Evolutionary conservation across 371 early-diverging fungal genomes (phyloP).

Genomic region (Phascolomyces articulosus): DNA sequence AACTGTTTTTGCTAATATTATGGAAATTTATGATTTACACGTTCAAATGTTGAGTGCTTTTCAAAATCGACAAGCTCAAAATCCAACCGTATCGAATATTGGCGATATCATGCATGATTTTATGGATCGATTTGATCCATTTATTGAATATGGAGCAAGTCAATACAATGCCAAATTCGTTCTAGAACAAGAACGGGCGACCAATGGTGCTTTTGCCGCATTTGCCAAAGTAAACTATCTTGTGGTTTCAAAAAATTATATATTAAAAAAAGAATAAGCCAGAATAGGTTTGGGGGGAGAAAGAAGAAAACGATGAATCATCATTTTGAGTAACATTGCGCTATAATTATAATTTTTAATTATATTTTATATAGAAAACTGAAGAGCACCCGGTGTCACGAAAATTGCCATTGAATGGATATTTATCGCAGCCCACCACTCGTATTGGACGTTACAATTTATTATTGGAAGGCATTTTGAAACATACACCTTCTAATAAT

Average conservation of each 20-base stretch:
- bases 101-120: conserved; percentile 84
- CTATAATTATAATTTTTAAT: not conserved
- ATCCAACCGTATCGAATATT: conserved; percentile 72
- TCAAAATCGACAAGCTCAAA: conserved; percentile 72
- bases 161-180: conserved; percentile 80
- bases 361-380: conserved; percentile 1
- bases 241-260: no score
- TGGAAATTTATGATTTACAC: conserved; percentile 74
- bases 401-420: conserved; percentile 76
- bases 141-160: conserved; percentile 87
- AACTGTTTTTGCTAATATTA: conserved; percentile 82
- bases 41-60: conserved; percentile 68
- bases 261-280: no score
- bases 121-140: conserved; percentile 72
- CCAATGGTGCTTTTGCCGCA: conserved; percentile 67
- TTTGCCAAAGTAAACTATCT: conserved; percentile 74
- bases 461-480: conserved; percentile 78
- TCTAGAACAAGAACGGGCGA: conserved; percentile 75
- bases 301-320: no score
- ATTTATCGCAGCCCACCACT: conserved; percentile 82
- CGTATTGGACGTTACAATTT: conserved; percentile 89
- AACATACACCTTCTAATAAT: conserved; percentile 76
- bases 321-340: not conserved
- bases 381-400: conserved; percentile 79
- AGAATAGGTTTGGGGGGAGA: no score